These are phyloP conservation scores for Pythium aquatile DNA, from an alignment of 352 stramenopile species.

Conservation along the genomic window DNA sequence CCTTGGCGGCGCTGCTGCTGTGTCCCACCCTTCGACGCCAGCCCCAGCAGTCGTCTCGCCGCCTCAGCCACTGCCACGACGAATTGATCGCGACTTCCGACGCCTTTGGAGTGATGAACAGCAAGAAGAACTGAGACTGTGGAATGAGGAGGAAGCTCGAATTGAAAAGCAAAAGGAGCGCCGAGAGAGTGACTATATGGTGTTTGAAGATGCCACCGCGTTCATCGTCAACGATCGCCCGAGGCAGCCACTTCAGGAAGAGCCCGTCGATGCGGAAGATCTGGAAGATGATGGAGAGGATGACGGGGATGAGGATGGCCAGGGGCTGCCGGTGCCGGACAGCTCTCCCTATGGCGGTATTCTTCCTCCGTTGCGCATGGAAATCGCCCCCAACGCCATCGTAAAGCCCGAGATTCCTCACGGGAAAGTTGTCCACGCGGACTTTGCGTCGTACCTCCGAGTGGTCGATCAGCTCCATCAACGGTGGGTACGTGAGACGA, in stretches of 20 bases:
- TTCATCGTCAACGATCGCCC: constrained; percentile 73
- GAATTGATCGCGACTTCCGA: constrained; percentile 60
- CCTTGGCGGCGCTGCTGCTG: background rate
- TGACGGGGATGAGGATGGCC: constrained; percentile 34
- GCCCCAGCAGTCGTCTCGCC: background rate
- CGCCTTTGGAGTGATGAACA: constrained; percentile 67
- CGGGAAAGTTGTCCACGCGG: constrained; percentile 60
- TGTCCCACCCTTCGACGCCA: constrained; percentile 12
- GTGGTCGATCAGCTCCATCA: constrained; percentile 60
- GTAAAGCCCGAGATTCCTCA: constrained; percentile 58
- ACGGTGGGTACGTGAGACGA: constrained; percentile 6
- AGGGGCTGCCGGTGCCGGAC: constrained; percentile 27
- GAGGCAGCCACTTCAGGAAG: constrained; percentile 45
- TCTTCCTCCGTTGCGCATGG: constrained; percentile 46
- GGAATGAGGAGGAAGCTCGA: constrained; percentile 52
- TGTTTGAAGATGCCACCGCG: constrained; percentile 69
- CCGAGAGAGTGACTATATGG: constrained; percentile 57
- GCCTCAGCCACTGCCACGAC: constrained; percentile 17
- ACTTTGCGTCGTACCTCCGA: constrained; percentile 69
- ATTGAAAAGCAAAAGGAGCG: constrained; percentile 50
- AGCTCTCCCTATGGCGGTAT: constrained; percentile 51
- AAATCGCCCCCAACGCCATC: constrained; percentile 51
- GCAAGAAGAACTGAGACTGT: constrained; percentile 41
- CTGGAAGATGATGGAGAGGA: constrained; percentile 72
- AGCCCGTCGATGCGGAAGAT: constrained; percentile 61